Percentiles rank a stretch among this genome's conserved stretches.
phyloP scores from a whole-genome alignment of 176 grass and related monocot species.

The Cenchrus fungigraminus region DNA sequence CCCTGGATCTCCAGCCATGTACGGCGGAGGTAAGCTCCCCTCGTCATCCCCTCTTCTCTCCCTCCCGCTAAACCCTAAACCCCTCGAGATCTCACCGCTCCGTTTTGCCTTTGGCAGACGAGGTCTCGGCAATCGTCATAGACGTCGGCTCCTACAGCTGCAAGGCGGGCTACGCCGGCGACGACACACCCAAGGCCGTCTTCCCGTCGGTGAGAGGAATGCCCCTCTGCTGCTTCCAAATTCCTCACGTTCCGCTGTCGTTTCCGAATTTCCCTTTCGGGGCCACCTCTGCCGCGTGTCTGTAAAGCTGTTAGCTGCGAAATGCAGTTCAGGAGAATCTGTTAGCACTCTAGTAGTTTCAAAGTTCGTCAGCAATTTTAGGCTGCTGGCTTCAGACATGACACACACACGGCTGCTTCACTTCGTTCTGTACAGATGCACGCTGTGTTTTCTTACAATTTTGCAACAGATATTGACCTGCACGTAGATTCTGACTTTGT shows the following conservation, averaged over 20 bases:
- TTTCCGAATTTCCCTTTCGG: not conserved
- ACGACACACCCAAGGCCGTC: slow-evolving; percentile 96
- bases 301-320: not conserved
- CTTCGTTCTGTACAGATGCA: not conserved
- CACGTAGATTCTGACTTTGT: not conserved
- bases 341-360: not conserved
- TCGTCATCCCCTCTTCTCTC: not conserved
- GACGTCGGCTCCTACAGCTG: slow-evolving; percentile 97
- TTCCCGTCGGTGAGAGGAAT: slow-evolving; percentile 78
- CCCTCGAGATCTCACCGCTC: slow-evolving; percentile 44
- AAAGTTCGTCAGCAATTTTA: not conserved
- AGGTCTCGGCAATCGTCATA: slow-evolving; percentile 96
- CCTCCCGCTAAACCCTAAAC: slow-evolving; percentile 41
- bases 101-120: slow-evolving; percentile 55
- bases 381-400: not conserved
- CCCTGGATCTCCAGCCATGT: slow-evolving; percentile 61
- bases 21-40: slow-evolving; percentile 83
- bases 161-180: slow-evolving; percentile 96
- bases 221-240: not conserved
- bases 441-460: not conserved
- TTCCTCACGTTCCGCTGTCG: not conserved
- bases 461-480: not conserved
- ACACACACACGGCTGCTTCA: not conserved
- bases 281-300: not conserved
- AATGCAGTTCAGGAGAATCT: not conserved